Conservation (phyloP, 139 green algal species). For the Haematococcus lacustris region DNA sequence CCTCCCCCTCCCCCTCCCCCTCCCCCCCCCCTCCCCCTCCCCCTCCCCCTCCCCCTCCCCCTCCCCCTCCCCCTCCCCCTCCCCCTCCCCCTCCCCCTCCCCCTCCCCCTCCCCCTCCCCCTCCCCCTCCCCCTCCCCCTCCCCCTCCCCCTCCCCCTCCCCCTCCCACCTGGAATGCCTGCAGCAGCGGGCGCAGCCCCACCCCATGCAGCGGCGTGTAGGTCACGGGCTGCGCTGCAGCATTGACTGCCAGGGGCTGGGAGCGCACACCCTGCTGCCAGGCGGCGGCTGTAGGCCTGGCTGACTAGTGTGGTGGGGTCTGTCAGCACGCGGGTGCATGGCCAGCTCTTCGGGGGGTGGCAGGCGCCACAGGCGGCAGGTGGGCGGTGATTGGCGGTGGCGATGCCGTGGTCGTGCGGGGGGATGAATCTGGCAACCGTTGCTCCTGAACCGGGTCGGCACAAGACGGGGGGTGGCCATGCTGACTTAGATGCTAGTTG, state of each 20-base stretch:
- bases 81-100: no score
- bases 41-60: no score
- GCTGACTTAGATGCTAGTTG: no score
- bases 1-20: no score
- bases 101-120: no score
- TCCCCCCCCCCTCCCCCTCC: no score
- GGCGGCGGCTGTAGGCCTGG: background rate
- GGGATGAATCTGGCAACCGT: slow-evolving; percentile 76
- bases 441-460: no score
- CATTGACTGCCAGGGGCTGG: slow-evolving; percentile 18
- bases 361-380: slow-evolving; percentile 40
- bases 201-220: slow-evolving; percentile 77
- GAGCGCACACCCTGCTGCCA: background rate
- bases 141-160: no score
- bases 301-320: slow-evolving; percentile 29
- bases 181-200: slow-evolving; percentile 35
- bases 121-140: no score
- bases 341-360: slow-evolving; percentile 5
- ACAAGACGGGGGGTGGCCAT: no score
- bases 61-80: no score
- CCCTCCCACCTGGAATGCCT: slow-evolving; percentile 37
- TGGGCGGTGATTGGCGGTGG: slow-evolving; percentile 55
- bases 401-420: slow-evolving; percentile 63
- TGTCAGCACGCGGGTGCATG: slow-evolving; percentile 7
- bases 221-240: slow-evolving; percentile 18